Evolutionary conservation across 2,329 filamentous ascomycete genomes (phyloP), one percentile per base, ranked within the genome.

Genomic region (Emergomyces pasteurianus): DNA sequence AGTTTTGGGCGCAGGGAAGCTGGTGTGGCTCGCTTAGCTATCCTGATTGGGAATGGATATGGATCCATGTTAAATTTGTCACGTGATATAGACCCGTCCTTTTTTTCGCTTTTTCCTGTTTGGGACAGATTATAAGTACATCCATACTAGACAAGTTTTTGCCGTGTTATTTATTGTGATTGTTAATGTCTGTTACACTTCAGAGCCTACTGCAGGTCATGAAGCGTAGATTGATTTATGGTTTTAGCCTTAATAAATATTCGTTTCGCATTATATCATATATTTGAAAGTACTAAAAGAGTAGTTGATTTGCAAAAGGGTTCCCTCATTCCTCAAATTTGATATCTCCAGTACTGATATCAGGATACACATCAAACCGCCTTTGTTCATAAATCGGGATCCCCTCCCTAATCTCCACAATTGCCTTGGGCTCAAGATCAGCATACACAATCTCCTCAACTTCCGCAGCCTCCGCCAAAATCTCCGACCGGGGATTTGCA

Each of bases 341-440:
- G 7, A 74, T 66, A 61, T 80, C 77, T 1, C 83, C 86, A 68
- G 83, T 75, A 69, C 86, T 91, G 38, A 99, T 85, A 79, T 99
- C 92, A 0, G 90, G 88, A 74, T 99, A 99, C 23, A 99, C 88
- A 74, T 99, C 94, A 72, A 96, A 99, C 66, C 94, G 81, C 69
- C 94, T 82, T 80, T 99, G 94, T 21, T 81, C 82, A 68, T 86
- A 85, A 59, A 97, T 79, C 2, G 94, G 94, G 66, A 99, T 96
- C 6, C 87, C 87, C 73, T 83, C 90, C 72, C 92, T 83, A 53
- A 86, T 84, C 75, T 89, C 86, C 60, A 85, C 83, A 67, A 97
- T 89, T 68, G 80, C 82, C 12, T 81, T 83, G 4, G 80, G 82
- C 42, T 83, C 80, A 69, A 96, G 73, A 62, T 92, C 86, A 52